phyloP scores from a whole-genome alignment of 1,139 yeast genomes.

The Debaryomyces psychrophilus region DNA sequence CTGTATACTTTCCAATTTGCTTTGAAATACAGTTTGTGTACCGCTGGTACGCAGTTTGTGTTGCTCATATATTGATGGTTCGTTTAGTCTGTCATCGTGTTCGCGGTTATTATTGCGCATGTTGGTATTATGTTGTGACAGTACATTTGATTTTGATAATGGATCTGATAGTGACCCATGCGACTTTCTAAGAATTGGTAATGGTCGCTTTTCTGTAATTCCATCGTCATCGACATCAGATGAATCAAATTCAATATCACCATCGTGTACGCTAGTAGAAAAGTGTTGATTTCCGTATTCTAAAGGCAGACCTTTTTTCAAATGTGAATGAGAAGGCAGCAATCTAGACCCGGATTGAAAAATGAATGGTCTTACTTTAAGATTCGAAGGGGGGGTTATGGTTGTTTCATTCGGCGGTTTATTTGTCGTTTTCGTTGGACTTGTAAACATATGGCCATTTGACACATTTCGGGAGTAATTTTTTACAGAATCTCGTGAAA shows the following conservation, averaged over 20 bases:
- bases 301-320: slow-evolving; percentile 4
- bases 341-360: slow-evolving; percentile 7
- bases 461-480: background rate
- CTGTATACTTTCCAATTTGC: background rate
- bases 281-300: background rate
- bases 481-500: background rate
- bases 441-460: background rate
- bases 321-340: slow-evolving; percentile 4
- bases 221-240: slow-evolving; percentile 16
- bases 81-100: background rate
- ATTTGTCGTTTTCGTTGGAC: slow-evolving; percentile 2
- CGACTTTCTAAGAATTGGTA: background rate
- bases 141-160: background rate
- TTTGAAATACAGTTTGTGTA: background rate
- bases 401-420: background rate
- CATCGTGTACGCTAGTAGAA: background rate
- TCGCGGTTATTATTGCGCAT: background rate
- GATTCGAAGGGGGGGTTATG: slow-evolving; percentile 19
- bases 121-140: background rate
- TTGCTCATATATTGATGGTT: background rate
- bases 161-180: background rate
- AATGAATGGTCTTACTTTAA: slow-evolving; percentile 17
- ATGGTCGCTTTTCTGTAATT: background rate
- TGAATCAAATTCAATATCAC: slow-evolving; percentile 25
- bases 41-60: background rate